These are phyloP conservation scores for Candida vartiovaarae DNA, from an alignment of 805 yeast genomes.

Conservation along the genomic window DNA sequence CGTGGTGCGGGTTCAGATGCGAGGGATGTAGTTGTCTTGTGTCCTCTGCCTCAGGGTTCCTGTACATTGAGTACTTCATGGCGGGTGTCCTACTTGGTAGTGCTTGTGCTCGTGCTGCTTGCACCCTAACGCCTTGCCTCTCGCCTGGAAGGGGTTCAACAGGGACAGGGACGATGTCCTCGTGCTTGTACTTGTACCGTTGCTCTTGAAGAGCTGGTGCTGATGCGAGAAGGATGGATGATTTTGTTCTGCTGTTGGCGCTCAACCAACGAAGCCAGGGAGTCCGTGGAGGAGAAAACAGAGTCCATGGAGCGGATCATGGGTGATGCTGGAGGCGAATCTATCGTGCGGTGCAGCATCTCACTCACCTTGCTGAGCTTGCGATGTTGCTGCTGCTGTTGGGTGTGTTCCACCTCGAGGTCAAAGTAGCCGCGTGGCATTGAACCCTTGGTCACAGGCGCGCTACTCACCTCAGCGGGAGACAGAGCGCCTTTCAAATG, in stretches of 20 bases:
- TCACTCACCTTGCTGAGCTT: conserved; percentile 15
- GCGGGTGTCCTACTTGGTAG: neutral
- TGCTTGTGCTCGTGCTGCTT: neutral
- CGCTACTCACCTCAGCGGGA: conserved; percentile 14
- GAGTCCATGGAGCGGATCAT: conserved; percentile 8
- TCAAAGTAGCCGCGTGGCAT: conserved; percentile 6
- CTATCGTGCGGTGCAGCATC: conserved; percentile 13
- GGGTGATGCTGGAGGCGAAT: conserved; percentile 16
- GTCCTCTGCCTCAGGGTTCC: neutral
- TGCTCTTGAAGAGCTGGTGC: conserved; percentile 23
- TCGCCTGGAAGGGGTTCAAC: conserved; percentile 10
- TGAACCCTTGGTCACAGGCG: conserved; percentile 1
- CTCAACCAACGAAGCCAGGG: conserved; percentile 32
- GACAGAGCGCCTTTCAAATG: conserved; percentile 14
- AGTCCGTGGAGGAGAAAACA: conserved; percentile 29
- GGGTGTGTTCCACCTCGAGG: neutral
- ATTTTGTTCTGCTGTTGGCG: conserved; percentile 33
- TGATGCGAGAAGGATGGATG: conserved; percentile 35
- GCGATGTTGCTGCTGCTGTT: neutral
- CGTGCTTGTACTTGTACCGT: conserved; percentile 1
- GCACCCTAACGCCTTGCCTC: neutral
- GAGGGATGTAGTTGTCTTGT: conserved; percentile 19
- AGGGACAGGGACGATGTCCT: conserved; percentile 14
- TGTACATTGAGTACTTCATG: neutral
- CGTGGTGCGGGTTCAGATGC: conserved; percentile 20